Evolutionary conservation across 2,329 filamentous ascomycete species (phyloP).

Genomic region (Ophiosphaerella korrae): DNA sequence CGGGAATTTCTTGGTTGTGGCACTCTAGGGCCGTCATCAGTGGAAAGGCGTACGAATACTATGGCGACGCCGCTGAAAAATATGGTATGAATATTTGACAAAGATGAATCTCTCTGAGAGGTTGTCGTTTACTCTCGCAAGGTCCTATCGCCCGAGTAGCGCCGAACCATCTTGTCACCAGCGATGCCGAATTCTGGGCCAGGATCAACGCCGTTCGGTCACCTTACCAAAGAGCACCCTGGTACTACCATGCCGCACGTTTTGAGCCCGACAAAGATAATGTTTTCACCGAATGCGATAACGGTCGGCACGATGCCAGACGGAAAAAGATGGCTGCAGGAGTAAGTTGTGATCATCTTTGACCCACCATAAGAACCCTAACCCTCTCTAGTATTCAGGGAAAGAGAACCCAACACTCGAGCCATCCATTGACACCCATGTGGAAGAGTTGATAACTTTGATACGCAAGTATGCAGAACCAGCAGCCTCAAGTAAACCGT

Average conservation of each 20-base stretch:
- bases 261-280: constrained; percentile 62
- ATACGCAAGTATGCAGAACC: constrained; percentile 54
- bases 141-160: constrained; percentile 53
- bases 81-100: constrained; percentile 28
- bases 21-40: constrained; percentile 37
- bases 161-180: constrained; percentile 57
- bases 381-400: constrained; percentile 55
- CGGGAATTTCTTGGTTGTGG: constrained; percentile 40
- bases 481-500: constrained; percentile 17
- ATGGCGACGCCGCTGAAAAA: constrained; percentile 37
- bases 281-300: constrained; percentile 59
- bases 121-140: constrained; percentile 14
- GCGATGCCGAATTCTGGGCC: constrained; percentile 54
- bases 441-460: constrained; percentile 55
- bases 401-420: constrained; percentile 61
- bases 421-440: constrained; percentile 54
- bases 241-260: constrained; percentile 51
- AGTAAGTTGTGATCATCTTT: constrained; percentile 28
- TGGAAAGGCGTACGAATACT: constrained; percentile 28
- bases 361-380: constrained; percentile 3
- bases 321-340: constrained; percentile 58
- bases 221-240: constrained; percentile 48
- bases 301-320: constrained; percentile 51
- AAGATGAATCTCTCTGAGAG: neutral
- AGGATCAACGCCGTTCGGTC: constrained; percentile 50